A percentile compares a stretch with the other conserved stretches of the same genome.
These are phyloP conservation scores for Closterium sp. DNA, from an alignment of 139 green algal genomes.

Conservation along the genomic window DNA sequence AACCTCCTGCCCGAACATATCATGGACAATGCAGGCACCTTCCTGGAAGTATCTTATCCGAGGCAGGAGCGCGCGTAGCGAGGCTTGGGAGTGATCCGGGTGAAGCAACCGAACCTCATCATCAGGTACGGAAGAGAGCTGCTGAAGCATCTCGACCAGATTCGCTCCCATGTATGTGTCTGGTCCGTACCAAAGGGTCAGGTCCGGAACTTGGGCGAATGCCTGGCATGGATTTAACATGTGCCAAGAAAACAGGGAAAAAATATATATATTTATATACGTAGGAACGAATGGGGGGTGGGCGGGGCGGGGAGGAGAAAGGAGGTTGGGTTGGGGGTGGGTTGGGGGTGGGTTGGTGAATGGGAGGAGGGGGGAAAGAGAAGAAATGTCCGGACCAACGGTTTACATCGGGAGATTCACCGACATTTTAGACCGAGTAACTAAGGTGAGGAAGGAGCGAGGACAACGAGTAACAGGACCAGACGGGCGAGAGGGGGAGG, in stretches of 20 bases:
- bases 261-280: too few species aligned
- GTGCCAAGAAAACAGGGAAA: neutral
- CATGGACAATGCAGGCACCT: constrained; percentile 95
- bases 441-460: neutral
- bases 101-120: constrained; percentile 77
- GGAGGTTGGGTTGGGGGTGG: neutral
- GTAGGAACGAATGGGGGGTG: neutral
- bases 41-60: constrained; percentile 85
- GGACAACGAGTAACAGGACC: neutral
- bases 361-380: neutral
- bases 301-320: neutral
- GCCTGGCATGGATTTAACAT: constrained; percentile 55
- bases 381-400: neutral
- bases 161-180: constrained; percentile 99
- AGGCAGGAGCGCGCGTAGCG: constrained; percentile 66
- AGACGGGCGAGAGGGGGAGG: neutral
- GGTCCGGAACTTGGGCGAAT: constrained; percentile 49
- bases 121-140: constrained; percentile 67
- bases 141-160: constrained; percentile 81
- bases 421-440: neutral
- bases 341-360: neutral
- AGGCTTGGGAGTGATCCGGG: constrained; percentile 68
- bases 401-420: neutral
- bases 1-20: constrained; percentile 93
- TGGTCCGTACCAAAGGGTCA: constrained; percentile 91